These are phyloP conservation scores for Geotrichum restrictum DNA, from an alignment of 1,139 yeast genomes.

Conservation along the genomic window DNA sequence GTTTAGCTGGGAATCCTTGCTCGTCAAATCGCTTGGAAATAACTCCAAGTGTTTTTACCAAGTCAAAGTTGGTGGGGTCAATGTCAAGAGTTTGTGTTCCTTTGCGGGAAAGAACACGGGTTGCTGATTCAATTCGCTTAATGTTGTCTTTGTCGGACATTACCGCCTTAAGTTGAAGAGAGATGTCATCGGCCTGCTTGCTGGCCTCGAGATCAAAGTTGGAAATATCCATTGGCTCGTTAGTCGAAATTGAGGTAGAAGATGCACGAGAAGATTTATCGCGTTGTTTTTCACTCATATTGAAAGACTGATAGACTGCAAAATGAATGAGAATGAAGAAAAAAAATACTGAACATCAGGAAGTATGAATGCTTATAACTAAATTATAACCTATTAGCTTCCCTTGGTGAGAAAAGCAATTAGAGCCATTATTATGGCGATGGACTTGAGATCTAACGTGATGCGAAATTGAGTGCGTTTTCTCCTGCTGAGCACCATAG, in stretches of 20 bases:
- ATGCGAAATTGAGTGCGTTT: no score
- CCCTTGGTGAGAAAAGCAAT: no score
- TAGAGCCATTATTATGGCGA: no score
- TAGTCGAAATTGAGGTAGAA: not conserved
- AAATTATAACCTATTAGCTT: not conserved
- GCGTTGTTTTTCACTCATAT: not conserved
- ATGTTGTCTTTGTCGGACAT: conserved; percentile 32
- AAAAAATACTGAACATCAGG: not conserved
- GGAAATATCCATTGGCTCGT: not conserved
- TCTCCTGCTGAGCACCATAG: no score
- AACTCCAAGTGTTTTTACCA: conserved; percentile 39
- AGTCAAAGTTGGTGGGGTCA: conserved; percentile 43
- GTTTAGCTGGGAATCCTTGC: conserved; percentile 43
- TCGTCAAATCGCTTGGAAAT: conserved; percentile 34
- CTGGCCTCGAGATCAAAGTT: not conserved
- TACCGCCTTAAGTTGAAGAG: conserved; percentile 24
- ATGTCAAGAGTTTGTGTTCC: conserved; percentile 38
- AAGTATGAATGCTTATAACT: not conserved
- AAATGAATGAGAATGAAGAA: not conserved
- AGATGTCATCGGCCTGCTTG: conserved; percentile 21
- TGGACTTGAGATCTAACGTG: no score
- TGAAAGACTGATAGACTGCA: not conserved
- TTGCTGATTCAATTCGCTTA: conserved; percentile 38
- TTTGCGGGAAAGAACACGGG: not conserved
- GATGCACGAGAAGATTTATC: not conserved